Percentiles rank a stretch among this genome's conserved stretches.
phyloP scores from a whole-genome alignment of 768 basidiomycete species.

The Boletus sp. region DNA sequence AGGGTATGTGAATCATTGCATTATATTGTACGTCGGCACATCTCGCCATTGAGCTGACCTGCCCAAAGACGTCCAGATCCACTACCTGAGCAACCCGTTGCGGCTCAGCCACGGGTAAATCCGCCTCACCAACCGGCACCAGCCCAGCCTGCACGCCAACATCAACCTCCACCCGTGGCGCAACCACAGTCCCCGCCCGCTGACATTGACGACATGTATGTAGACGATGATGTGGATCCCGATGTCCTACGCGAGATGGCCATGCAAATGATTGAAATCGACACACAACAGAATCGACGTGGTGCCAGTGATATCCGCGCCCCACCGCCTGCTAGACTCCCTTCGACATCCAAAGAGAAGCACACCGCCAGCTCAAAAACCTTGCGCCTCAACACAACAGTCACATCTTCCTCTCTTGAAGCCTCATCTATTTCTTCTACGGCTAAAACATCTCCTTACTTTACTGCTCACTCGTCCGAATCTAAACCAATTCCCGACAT shows the following conservation, averaged over 20 bases:
- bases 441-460: conserved; percentile 20
- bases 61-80: conserved; percentile 26
- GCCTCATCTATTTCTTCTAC: conserved; percentile 3
- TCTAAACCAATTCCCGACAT: conserved; percentile 23
- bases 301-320: background rate
- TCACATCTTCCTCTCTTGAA: conserved; percentile 10
- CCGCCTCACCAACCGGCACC: conserved; percentile 12
- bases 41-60: background rate
- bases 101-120: conserved; percentile 9
- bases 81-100: conserved; percentile 9
- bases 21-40: background rate
- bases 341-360: conserved; percentile 3
- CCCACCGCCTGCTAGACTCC: background rate
- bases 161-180: conserved; percentile 5
- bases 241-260: conserved; percentile 26
- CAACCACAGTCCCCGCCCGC: conserved; percentile 11
- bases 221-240: conserved; percentile 29
- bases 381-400: background rate
- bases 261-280: conserved; percentile 15
- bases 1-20: conserved; percentile 48
- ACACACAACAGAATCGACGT: conserved; percentile 1
- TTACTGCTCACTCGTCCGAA: conserved; percentile 7
- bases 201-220: conserved; percentile 23
- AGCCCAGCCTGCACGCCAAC: conserved; percentile 15
- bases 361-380: background rate